Base-by-base conservation (phyloP, 371 early-diverging fungal genomes). In the Gilbertella persicaria region DNA sequence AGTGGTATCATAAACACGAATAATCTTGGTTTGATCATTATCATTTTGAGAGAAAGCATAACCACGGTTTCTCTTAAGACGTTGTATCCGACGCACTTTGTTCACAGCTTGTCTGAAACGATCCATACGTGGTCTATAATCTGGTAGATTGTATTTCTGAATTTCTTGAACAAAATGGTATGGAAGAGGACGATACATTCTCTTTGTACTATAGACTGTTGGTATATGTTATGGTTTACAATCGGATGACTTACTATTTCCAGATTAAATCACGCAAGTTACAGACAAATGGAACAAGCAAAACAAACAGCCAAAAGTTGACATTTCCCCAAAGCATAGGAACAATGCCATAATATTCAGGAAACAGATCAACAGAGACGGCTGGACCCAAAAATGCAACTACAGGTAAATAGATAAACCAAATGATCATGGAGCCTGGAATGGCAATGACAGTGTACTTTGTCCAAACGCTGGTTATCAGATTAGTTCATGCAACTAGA, bases 31-130 rank as follows among this genome's bases (percentile, higher is more conserved):
- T 70, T 96, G 96, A 16, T 97, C 99, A 58, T 86, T 86, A 60
- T 98, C 99, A 71, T 87, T 95, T 69, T 98, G 98, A 37, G 96
- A 94, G 67, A 98, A 98, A 8, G 99, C 99, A 73, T 90, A 98
- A 28, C 99, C 99, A 26, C 99, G 86, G 50, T 85, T 94, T 30
- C 94, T 83, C 62, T 93, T 95, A 23, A 95, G 75, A 24, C 97
- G 84, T 67, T 98, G 98, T 50, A 93, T 89, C 61, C 90, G 81
- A 33, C 98, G 89, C 8, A 93, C 96, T 75, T 96, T 97, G 79
- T 94, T 90, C 13, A 98, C 96, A 1, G 97, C 97, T 72, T 97
- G 95, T 59, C 93, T 84, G 89, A 98, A 98, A 49, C 94, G 79
- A 66, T 98, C 96, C 94, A 94, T 92, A 28, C 97, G 82, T 33